These are phyloP conservation scores for Fremontodendron californicum DNA, from an alignment of 345 rosid species.

Conservation along the genomic window DNA sequence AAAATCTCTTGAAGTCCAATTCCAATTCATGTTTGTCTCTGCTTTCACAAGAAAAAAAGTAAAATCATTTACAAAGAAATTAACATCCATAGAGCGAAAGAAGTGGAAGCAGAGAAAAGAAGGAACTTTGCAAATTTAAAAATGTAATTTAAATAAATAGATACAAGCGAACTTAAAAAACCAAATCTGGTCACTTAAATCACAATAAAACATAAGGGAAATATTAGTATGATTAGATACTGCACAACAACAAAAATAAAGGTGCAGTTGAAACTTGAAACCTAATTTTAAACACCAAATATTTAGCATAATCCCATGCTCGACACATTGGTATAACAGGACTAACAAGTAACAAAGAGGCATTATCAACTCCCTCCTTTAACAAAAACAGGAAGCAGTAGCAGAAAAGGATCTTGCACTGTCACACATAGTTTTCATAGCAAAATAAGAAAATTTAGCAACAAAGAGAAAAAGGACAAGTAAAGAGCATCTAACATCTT, in stretches of 20 bases:
- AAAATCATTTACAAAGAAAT: neutral
- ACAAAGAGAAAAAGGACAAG: neutral
- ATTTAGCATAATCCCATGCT: neutral
- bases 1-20: too few species aligned
- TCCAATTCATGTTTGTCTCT: slow-evolving; percentile 79
- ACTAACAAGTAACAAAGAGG: neutral
- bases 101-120: neutral
- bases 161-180: too few species aligned
- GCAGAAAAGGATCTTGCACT: neutral
- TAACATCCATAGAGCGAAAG: neutral
- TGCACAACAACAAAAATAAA: too few species aligned
- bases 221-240: too few species aligned
- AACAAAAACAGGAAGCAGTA: neutral
- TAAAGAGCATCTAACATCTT: neutral
- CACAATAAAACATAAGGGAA: too few species aligned
- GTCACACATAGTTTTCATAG: neutral
- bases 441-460: neutral
- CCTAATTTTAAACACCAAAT: too few species aligned
- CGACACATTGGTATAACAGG: neutral
- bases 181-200: too few species aligned
- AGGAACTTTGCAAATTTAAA: too few species aligned
- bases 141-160: too few species aligned
- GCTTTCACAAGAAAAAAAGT: slow-evolving; percentile 19
- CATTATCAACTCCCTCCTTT: neutral
- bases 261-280: too few species aligned